Evolutionary conservation across 257 asterid genomes (phyloP).

Genomic region (Sherardia arvensis): DNA sequence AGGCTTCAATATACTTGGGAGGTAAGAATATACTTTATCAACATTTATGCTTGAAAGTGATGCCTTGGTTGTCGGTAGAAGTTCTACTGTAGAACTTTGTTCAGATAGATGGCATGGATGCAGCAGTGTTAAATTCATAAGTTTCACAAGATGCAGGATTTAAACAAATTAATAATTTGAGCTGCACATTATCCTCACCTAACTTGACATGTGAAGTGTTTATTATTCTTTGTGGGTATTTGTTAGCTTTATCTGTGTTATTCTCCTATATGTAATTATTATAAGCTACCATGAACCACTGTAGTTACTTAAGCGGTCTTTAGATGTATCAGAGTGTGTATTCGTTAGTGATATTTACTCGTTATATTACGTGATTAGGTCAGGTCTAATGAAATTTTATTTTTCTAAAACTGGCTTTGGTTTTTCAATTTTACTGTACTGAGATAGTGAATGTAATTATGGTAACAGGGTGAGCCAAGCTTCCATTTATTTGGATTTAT

Average conservation of each 20-base stretch:
- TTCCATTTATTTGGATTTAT: slow-evolving; percentile 87
- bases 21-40: too few relatives aligned
- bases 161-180: not conserved
- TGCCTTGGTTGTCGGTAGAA: not conserved
- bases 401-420: not conserved
- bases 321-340: not conserved
- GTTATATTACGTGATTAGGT: not conserved
- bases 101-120: not conserved
- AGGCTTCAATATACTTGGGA: not conserved
- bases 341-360: not conserved
- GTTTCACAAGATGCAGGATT: not conserved
- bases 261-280: not conserved
- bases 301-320: not conserved
- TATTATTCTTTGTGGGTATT: not conserved
- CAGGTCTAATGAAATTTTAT: not conserved
- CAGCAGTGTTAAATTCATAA: not conserved
- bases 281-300: not conserved
- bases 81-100: too few relatives aligned
- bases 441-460: slow-evolving; percentile 6
- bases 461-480: slow-evolving; percentile 83
- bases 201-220: not conserved
- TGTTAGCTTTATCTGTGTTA: not conserved
- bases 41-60: not conserved
- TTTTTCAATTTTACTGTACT: slow-evolving; percentile 11
- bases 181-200: not conserved